Evolutionary conservation across 2,329 filamentous ascomycete species (phyloP), one percentile per base, ranked within the genome.

Genomic region (Immersiporthe knoxdaviesiana): DNA sequence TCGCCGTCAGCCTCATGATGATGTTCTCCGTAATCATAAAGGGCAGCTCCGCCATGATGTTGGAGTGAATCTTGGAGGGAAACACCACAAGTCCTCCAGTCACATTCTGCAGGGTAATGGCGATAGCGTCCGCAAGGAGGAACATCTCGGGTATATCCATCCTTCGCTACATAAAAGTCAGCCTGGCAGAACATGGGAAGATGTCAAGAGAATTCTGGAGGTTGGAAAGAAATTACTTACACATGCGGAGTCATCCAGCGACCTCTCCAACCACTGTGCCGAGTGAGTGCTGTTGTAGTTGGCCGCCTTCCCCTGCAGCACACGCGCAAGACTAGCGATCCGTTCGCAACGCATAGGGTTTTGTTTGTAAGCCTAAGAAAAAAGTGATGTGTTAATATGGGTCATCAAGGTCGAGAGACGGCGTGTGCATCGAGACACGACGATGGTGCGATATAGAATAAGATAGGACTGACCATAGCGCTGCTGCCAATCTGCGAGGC

Each of bases 11-110:
- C 73, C 88, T 88, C 92, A 97, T 94, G 78, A 94, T 92, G 76
- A 94, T 90, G 73, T 86, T 84, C 76, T 87, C 83, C 41, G 74
- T 94, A 10, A 89, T 86, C 91, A 95, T 97, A 81, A 97, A 97
- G 0, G 94, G 94, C 18, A 97, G 87, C 80, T 97, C 92, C 71
- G 90, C 86, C 74, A 89, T 85, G 60, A 97, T 84, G 72, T 86
- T 89, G 69, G 85, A 84, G 70, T 85, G 83, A 77, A 97, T 93
- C 68, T 89, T 84, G 68, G 87, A 85, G 32, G 92, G 92, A 80
- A 97, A 97, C 52, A 97, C 87, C n/a, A 79, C 90, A 14, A 93
- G 83, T 12, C 91, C 65, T 21, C 68, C 62, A 18, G 70, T 71
- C 37, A 72, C 68, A 41, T 72, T 70, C n/a, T 72, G 63, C 24